Percentiles rank a stretch among this genome's conserved stretches.
These are phyloP conservation scores for Gamsiella multidivaricata DNA, from an alignment of 192 early-diverging fungal genomes.

Conservation along the genomic window DNA sequence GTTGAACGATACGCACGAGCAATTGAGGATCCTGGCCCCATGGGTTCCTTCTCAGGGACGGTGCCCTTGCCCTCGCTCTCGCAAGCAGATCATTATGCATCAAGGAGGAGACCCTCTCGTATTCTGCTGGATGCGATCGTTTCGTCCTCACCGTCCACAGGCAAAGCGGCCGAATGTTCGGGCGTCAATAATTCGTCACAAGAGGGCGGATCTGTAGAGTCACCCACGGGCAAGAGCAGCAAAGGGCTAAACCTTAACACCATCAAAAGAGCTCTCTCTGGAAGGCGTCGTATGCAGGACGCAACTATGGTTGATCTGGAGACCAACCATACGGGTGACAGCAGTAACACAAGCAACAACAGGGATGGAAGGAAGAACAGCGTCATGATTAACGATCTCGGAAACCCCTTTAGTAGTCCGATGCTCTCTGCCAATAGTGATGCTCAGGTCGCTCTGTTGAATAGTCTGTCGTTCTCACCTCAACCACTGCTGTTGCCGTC, in stretches of 20 bases:
- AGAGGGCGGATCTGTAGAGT: neutral
- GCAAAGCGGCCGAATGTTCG: neutral
- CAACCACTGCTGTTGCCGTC: slow-evolving; percentile 36
- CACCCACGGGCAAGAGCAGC: slow-evolving; percentile 16
- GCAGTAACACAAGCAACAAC: neutral
- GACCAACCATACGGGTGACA: neutral
- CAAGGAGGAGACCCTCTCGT: slow-evolving; percentile 24
- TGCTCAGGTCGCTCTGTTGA: slow-evolving; percentile 25
- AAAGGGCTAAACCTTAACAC: slow-evolving; percentile 35
- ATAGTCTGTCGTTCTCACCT: slow-evolving; percentile 14
- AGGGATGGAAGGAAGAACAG: neutral
- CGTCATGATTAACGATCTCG: slow-evolving; percentile 11
- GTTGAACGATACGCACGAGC: slow-evolving; percentile 47
- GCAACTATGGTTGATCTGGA: slow-evolving; percentile 28
- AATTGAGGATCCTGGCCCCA: slow-evolving; percentile 30
- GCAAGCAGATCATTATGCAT: slow-evolving; percentile 7
- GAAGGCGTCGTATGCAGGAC: slow-evolving; percentile 18
- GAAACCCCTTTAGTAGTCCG: slow-evolving; percentile 14
- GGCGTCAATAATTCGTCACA: neutral
- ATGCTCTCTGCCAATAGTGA: neutral
- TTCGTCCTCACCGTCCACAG: no score
- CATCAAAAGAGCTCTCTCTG: slow-evolving; percentile 39
- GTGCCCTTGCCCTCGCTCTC: slow-evolving; percentile 37
- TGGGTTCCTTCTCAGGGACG: slow-evolving; percentile 40
- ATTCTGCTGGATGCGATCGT: slow-evolving; percentile 11